Evolutionary conservation across 306 rosid species (phyloP), one percentile per base, ranked within the genome.

Genomic region (Vicia sativa): DNA sequence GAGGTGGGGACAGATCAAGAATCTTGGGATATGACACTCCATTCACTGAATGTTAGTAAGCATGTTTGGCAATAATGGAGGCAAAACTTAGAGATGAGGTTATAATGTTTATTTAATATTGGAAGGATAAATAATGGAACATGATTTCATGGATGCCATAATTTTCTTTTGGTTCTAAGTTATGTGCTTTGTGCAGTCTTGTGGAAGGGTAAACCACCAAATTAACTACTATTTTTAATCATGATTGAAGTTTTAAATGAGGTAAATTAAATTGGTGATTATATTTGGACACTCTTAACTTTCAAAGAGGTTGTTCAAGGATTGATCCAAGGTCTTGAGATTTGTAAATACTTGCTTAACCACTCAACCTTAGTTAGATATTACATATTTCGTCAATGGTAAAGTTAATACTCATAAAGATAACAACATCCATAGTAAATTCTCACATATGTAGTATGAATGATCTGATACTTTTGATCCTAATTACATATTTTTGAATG

Each of bases 121-220:
- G 73, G 77, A 48, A 77, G 59, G 10, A 15, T 44, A 26, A 73
- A 79, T 71, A 73, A 78, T 70, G 68, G 77, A 74, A 55, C 28
- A 57, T 55, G 37, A 45, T 81, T 72, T 80, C 62, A 71, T 70
- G 62, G 14, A 67, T 12, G n/a, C 74, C 83, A 75, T 85, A 83
- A 81, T 81, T 49, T 68, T 75, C 77, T 76, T 78, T 78, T 77
- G 82, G 70, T 69, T 80, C 53, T 79, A 66, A 62, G 78, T 18
- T 50, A 28, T 82, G 90, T 87, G 96, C 88, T 90, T 68, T 84
- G 91, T 84, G 90, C 91, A 77, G 90, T 84, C 82, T 60, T 28
- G 29, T 14, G 19, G 26, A 54, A 23, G 83, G 62, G 59, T 65
- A 29, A 78, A 49, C 26, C 19, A 59, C 13, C 58, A 42, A 35